Conservation (phyloP, 495 filamentous ascomycete species). For the Polyplosphaeria fusca region DNA sequence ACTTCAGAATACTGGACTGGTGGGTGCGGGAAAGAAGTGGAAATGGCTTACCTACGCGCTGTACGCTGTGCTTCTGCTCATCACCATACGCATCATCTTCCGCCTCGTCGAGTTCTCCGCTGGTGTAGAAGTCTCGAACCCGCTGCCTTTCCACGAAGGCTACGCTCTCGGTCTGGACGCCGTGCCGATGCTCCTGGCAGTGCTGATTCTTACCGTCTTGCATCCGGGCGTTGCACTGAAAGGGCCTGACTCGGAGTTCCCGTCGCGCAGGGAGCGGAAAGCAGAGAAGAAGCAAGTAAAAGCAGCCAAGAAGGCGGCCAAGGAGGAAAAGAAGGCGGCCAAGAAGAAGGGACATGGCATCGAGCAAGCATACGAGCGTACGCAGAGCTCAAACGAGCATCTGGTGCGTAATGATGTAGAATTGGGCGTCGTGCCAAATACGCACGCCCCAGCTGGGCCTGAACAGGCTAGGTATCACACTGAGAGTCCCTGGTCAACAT, state of each 20-base stretch:
- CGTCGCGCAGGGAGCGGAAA: slow-evolving; percentile 31
- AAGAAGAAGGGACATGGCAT: slow-evolving; percentile 4
- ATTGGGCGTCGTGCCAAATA: no score
- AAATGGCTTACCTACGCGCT: slow-evolving; percentile 48
- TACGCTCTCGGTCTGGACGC: slow-evolving; percentile 58
- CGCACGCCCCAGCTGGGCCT: no score
- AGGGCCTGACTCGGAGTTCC: slow-evolving; percentile 46
- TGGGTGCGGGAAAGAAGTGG: slow-evolving; percentile 34
- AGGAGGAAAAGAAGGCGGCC: slow-evolving; percentile 17
- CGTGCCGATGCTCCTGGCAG: slow-evolving; percentile 54
- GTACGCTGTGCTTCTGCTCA: slow-evolving; percentile 51
- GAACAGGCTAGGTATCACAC: no score
- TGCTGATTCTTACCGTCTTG: slow-evolving; percentile 47
- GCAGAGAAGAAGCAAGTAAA: slow-evolving; percentile 42
- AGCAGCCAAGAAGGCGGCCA: slow-evolving; percentile 34
- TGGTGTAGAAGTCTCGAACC: slow-evolving; percentile 42
- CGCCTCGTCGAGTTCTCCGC: slow-evolving; percentile 55
- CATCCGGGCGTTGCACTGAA: slow-evolving; percentile 55
- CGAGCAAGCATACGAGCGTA: background rate
- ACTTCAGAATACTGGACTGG: slow-evolving; percentile 26
- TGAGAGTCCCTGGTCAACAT: no score
- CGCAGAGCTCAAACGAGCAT: background rate
- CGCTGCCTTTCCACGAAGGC: slow-evolving; percentile 51
- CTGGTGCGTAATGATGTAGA: no score
- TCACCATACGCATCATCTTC: slow-evolving; percentile 60